Evolutionary conservation across 495 filamentous ascomycete species (phyloP), one percentile per base, ranked within the genome.

Genomic region (Gamarada debralockiae): DNA sequence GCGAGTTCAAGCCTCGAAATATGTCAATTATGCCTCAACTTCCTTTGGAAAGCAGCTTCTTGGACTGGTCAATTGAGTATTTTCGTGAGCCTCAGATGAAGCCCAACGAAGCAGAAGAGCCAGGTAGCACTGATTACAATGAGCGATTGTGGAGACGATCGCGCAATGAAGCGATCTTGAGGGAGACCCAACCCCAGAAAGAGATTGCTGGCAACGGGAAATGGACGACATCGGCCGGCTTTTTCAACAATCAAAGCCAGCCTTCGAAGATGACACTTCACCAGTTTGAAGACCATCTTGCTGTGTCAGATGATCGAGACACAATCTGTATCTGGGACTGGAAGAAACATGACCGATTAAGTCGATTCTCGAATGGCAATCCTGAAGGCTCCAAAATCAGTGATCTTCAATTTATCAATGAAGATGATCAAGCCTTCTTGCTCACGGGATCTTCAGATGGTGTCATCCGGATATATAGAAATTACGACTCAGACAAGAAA

Each of bases 21-120:
- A 59, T 76, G 22, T 71, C 76, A 1, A 65, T 78, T 51, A 39
- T 68, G 22, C 85, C 87, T 14, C 63, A 63, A 21, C 74, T 97
- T 18, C 92, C 93, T 1, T 54, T 98, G 20, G 76, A 77, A 42
- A 95, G 89, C 63, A 83, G 79, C 18, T 97, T 97, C 70, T 73
- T 95, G 57, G 89, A 95, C 51, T 99, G 90, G 89, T 95, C 92
- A 0, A 91, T 90, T 56, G 92, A 97, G 72, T 97, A 99, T 66
- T 99, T 97, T 79, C 89, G 93, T 38, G 91, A 99, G 68, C 95
- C 95, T 37, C 93, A 99, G 69, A 99, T 99, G 93, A 93, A 92
- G 63, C 84, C 89, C 13, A 89, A 85, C 47, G 93, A 99, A 60
- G 87, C 91, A 22, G 93, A 99, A 55, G 93, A 99, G 67, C 93